Base-by-base conservation (phyloP, 2,329 filamentous ascomycete genomes). In the Endothia cerciana region DNA sequence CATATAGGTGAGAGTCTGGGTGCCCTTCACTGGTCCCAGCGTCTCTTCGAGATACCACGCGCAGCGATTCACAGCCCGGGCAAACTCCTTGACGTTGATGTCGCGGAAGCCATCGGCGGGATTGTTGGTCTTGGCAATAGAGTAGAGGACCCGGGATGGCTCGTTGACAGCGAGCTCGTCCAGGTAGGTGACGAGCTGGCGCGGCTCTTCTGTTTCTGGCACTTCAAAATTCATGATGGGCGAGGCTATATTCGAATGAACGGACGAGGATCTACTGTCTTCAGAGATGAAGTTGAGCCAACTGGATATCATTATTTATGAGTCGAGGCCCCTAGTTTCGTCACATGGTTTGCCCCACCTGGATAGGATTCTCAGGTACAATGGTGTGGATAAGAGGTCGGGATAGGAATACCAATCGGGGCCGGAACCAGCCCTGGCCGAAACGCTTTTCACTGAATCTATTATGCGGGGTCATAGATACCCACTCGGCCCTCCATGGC, bases 1-100 rank as follows among this genome's bases (percentile, higher is more conserved):
- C 55, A 74, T 59, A 60, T 75, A 75, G 5, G 70, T 64, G n/a
- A 76, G 53, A 4, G 74, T 74, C 10, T 70, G 70, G 57, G 73
- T 74, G 33, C 64, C 66, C 47, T 53, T 49, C 28, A 68, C 69
- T 15, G 51, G 63, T 10, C 71, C 75, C 30, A 77, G 64, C 3
- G 59, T 65, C 33, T 71, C 62, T 22, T 74, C 63, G 28, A 77
- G 55, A 57, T 71, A 73, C 73, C 72, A 74, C 0, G 76, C 70
- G 25, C 72, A 72, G 4, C 73, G 70, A 63, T 73, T 49, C 7
- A 72, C 69, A 6, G 72, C 72, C 2, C 59, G 65, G n/a, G 71
- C 69, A 53, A 74, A 69, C 0, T 56, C 62, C 2, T 25, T 63
- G 0, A 63, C 70, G 22, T 38, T 45, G 60, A 73, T 65, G 62